Conservation (phyloP, 306 rosid species). For the Luffa aegyptiaca region DNA sequence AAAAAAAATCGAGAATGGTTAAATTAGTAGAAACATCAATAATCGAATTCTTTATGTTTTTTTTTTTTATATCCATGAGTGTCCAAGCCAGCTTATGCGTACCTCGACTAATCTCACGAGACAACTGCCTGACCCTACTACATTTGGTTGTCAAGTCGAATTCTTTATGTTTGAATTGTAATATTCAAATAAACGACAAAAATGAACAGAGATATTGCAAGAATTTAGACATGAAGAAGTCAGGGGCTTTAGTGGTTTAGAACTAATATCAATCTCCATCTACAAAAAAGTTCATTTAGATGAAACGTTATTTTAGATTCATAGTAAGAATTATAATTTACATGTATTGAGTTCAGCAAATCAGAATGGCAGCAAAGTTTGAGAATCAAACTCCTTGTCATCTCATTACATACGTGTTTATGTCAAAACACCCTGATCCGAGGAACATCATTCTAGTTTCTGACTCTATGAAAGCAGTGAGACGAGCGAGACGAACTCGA, state of each 20-base stretch:
- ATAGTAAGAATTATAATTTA: background rate
- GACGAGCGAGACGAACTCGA: slow-evolving; percentile 87
- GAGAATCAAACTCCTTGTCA: background rate
- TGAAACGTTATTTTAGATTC: background rate
- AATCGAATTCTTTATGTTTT: too few species aligned
- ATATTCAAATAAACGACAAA: too few species aligned
- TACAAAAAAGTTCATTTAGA: background rate
- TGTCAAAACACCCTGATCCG: background rate
- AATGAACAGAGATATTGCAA: background rate
- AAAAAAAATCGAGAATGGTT: background rate
- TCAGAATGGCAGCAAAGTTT: background rate
- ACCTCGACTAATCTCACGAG: too few species aligned
- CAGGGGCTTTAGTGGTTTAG: background rate
- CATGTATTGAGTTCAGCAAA: background rate
- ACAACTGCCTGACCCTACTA: too few species aligned
- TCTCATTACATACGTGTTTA: background rate
- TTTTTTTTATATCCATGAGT: too few species aligned
- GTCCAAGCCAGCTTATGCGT: too few species aligned
- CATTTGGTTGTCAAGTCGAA: too few species aligned
- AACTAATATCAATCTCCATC: background rate
- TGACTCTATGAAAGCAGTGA: slow-evolving; percentile 60
- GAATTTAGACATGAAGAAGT: background rate
- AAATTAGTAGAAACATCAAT: too few species aligned
- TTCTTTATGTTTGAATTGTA: too few species aligned
- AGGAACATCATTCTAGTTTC: background rate